Evolutionary conservation across 257 asterid genomes (phyloP), one percentile per base, ranked within the genome.

Genomic region (Apocynum venetum): DNA sequence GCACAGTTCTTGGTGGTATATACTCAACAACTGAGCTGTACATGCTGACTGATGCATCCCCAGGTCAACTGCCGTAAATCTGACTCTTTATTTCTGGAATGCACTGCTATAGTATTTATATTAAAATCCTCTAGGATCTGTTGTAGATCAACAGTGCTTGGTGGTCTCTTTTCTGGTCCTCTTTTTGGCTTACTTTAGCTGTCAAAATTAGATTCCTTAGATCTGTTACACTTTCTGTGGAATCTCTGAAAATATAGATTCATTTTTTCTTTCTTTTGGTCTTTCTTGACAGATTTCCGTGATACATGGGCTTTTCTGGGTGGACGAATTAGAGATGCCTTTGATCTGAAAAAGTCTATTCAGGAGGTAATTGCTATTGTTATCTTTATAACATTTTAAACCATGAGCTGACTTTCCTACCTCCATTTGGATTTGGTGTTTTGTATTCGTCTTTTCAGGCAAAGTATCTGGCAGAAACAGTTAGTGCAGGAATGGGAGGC

Each of bases 281-380:
- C 64, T 81, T 77, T 79, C 31, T 80, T 68, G 76, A 66, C 74
- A 95, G 99, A 88, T 86, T 89, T 89, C 76, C 90, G 84, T 82
- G 97, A 91, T 72, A 93, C 99, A 51, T 95, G 99, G 98, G 83
- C 78, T 31, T 93, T 93, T 89, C 78, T 95, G 91, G 91, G 90
- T 55, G 92, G 78, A 47, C 88, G 97, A 80, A 80, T 93, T 69
- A 91, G 87, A 84, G 98, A 91, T 78, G 97, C 93, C 56, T 93
- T 95, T 87, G 96, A 95, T 84, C 80, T 94, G 44, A 89, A 87
- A 70, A 95, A 93, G 83, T 79, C 94, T 53, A 87, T 87, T 79
- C 94, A 87, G 77, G 99, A 95, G 98, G 99, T 93, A 86, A 81
- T 49, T 64, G 74, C 38, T 73, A 44, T 65, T 68, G 55, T 14